Base-by-base conservation (phyloP, 306 rosid genomes). In the Sindora glabra region DNA sequence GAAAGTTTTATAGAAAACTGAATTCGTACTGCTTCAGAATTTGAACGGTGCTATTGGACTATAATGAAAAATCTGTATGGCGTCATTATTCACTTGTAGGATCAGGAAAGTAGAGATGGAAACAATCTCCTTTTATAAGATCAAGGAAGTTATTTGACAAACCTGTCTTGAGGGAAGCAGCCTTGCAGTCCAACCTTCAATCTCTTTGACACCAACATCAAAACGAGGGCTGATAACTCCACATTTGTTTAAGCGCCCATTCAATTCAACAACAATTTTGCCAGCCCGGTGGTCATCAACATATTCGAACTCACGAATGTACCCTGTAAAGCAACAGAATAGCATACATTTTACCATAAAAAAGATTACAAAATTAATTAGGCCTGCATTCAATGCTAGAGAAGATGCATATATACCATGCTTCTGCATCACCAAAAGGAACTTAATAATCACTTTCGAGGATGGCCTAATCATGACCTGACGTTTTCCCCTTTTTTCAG, bases 241-340 rank as follows among this genome's bases (percentile, higher is more conserved):
- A 72, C 77, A 72, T 19, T 72, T 72, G 22, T 72, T 72, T 45
- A 72, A 53, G 33, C 77, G 49, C n/a, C 77, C 77, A 41, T 72
- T 72, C 63, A 72, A 46, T 45, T 72, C 77, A 58, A 72, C 77
- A 32, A 72, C 77, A 49, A 72, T 72, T 51, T 72, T 72, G 13
- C 77, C 77, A 58, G 77, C 51, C 65, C 77, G 57, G 52, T 72
- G 77, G 59, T 72, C 77, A 44, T 72, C 77, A 27, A 72, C 77
- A 27, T 65, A 72, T 70, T 72, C 77, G 25, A 72, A 72, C 77
- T 72, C 77, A 3, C 77, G 72, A 65, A 72, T 72, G 68, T 72
- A 72, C 23, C 77, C 77, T 72, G 65, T 11, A 49, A 45, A 45
- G 38, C 12, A 40, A 7, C 15, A 27, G 3, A 15, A 19, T 2